Evolutionary conservation across 352 stramenopile species (phyloP).

Genomic region (Pythium volutum): DNA sequence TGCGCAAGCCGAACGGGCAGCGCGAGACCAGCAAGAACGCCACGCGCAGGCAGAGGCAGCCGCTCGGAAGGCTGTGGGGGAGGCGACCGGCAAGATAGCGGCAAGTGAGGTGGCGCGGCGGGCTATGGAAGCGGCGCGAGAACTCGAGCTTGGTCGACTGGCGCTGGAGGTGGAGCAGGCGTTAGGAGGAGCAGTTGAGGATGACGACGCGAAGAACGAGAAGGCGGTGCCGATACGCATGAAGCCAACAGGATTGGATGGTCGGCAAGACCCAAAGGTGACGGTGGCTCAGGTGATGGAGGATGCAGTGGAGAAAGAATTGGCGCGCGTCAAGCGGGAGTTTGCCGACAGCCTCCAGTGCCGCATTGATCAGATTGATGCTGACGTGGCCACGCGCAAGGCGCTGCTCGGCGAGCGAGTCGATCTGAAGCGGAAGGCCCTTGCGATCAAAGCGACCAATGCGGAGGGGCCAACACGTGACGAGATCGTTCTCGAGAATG

Average conservation of each 20-base stretch:
- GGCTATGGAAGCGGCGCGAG: constrained; percentile 30
- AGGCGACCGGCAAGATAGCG: constrained; percentile 25
- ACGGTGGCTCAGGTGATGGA: not conserved
- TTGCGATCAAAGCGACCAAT: not conserved
- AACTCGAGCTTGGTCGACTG: constrained; percentile 30
- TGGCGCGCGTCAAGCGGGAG: constrained; percentile 4
- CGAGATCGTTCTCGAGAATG: not conserved
- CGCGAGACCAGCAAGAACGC: constrained; percentile 7
- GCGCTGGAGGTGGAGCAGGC: constrained; percentile 27
- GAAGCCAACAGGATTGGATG: not conserved
- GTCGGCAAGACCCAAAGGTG: not conserved
- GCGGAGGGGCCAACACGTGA: not conserved
- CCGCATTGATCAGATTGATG: constrained; percentile 4
- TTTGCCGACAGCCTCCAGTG: constrained; percentile 10
- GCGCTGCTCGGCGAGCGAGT: constrained; percentile 6
- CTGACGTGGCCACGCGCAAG: constrained; percentile 9
- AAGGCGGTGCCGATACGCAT: not conserved
- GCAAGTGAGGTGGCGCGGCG: constrained; percentile 26
- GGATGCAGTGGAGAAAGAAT: constrained; percentile 3
- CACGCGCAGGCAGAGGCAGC: constrained; percentile 12
- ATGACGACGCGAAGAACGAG: constrained; percentile 1
- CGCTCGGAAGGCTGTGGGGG: constrained; percentile 1
- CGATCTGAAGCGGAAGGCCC: constrained; percentile 11
- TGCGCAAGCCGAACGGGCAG: constrained; percentile 1
- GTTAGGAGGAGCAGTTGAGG: not conserved